Evolutionary conservation across 2,329 filamentous ascomycete genomes (phyloP).

Genomic region (Pyrenochaeta sp.): DNA sequence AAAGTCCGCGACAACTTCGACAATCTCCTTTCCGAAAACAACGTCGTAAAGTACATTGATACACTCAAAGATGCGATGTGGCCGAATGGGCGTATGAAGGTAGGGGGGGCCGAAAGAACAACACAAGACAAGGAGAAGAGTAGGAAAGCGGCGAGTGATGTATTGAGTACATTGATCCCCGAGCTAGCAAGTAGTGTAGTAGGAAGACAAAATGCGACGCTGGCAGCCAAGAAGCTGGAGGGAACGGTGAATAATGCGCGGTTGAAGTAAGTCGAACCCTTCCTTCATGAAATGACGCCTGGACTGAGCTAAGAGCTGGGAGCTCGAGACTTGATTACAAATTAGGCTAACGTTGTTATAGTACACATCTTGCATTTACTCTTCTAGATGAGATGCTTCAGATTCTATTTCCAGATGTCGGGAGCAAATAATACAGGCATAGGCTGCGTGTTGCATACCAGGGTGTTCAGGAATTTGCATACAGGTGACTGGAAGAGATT

Average conservation of each 20-base stretch:
- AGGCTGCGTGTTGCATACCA: not conserved
- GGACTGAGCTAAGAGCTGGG: not conserved
- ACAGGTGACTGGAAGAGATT: no score
- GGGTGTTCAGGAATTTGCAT: not conserved
- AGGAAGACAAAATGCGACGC: conserved; percentile 88
- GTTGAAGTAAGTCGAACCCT: conserved; percentile 76
- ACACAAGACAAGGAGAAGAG: conserved; percentile 79
- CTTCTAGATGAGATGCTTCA: conserved; percentile 59
- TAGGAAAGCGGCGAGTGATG: conserved; percentile 84
- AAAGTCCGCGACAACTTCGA: conserved; percentile 89
- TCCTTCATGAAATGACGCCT: not conserved
- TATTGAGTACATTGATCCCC: conserved; percentile 88
- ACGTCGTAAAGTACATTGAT: conserved; percentile 77
- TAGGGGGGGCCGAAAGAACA: conserved; percentile 64
- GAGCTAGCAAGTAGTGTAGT: conserved; percentile 94
- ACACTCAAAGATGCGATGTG: conserved; percentile 81
- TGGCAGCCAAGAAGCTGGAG: conserved; percentile 86
- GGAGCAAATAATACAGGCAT: conserved; percentile 16
- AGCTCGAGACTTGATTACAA: not conserved
- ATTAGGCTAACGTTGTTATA: conserved; percentile 38
- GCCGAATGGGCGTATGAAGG: conserved; percentile 71
- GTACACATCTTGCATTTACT: conserved; percentile 60
- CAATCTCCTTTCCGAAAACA: conserved; percentile 77
- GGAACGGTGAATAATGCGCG: conserved; percentile 90
- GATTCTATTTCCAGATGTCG: conserved; percentile 53